phyloP scores from a whole-genome alignment of 73 alveolate genomes.

The Blepharisma japonicum region DNA sequence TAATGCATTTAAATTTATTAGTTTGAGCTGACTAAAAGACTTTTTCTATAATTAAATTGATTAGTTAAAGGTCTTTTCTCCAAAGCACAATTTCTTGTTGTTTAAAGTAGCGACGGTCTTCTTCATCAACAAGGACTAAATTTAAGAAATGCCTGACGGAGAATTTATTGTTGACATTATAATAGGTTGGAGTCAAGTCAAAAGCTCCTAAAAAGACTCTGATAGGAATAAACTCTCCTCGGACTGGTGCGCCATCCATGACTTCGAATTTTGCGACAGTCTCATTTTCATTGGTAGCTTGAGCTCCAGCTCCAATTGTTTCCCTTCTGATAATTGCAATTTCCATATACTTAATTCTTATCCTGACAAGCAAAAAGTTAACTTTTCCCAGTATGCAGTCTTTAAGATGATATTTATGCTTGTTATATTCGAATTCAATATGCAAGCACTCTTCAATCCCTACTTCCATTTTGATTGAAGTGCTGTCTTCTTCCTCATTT shows the following conservation, averaged over 20 bases:
- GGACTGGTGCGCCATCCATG: conserved; percentile 99
- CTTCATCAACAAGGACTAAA: conserved; percentile 96
- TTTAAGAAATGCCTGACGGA: conserved; percentile 90
- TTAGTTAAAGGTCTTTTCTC: conserved; percentile 14
- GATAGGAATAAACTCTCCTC: conserved; percentile 97
- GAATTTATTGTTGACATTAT: conserved; percentile 78
- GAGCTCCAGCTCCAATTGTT: conserved; percentile 66
- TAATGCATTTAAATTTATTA: no score
- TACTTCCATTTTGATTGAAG: conserved; percentile 82
- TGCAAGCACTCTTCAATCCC: conserved; percentile 99
- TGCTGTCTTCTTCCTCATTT: conserved; percentile 56
- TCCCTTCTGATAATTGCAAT: conserved; percentile 90
- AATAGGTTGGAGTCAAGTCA: conserved; percentile 98
- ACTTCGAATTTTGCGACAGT: conserved; percentile 84
- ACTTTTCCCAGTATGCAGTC: conserved; percentile 94
- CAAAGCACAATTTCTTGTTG: conserved; percentile 62
- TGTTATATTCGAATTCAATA: conserved; percentile 97
- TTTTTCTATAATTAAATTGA: no score
- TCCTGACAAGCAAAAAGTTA: conserved; percentile 92
- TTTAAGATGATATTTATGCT: conserved; percentile 90
- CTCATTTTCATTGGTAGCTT: conserved; percentile 71
- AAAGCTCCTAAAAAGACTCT: conserved; percentile 90
- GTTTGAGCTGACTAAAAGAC: no score
- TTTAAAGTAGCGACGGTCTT: conserved; percentile 92
- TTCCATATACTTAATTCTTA: conserved; percentile 99